Conservation (phyloP, 2,329 filamentous ascomycete genomes). For the Emmonsiellopsis sp. region DNA sequence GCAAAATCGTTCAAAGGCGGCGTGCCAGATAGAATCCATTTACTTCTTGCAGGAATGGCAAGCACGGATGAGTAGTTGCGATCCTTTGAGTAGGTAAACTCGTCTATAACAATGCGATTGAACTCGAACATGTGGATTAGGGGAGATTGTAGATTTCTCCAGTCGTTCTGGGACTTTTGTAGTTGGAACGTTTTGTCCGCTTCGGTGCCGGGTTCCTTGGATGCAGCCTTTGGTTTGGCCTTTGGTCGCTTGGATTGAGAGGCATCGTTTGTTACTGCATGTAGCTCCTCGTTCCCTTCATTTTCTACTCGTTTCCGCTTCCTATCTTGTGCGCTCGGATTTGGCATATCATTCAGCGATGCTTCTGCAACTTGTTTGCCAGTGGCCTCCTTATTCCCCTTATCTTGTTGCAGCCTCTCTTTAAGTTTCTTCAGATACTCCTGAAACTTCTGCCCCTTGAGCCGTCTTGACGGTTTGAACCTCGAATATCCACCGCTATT, state of each 20-base stretch:
- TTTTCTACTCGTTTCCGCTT: constrained; percentile 14
- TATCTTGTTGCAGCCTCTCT: constrained; percentile 3
- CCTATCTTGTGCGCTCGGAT: constrained; percentile 3
- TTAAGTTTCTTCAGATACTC: constrained; percentile 12
- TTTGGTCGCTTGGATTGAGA: background rate
- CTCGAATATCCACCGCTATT: constrained; percentile 29
- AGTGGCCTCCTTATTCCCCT: background rate
- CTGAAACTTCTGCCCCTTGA: constrained; percentile 20
- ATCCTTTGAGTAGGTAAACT: constrained; percentile 49
- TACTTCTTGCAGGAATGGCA: constrained; percentile 40
- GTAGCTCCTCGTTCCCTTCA: constrained; percentile 6
- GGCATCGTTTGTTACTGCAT: constrained; percentile 2
- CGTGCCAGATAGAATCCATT: constrained; percentile 57
- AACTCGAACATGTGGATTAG: constrained; percentile 53
- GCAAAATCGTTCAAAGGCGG: constrained; percentile 49
- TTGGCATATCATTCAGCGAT: background rate
- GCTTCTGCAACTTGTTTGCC: background rate
- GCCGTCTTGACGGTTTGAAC: constrained; percentile 25
- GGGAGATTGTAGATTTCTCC: constrained; percentile 21
- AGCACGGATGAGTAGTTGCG: constrained; percentile 35
- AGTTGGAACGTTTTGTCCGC: constrained; percentile 17
- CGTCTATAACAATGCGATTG: constrained; percentile 53
- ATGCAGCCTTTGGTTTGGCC: background rate
- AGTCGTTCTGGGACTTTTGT: constrained; percentile 15
- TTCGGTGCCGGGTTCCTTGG: background rate